Percentiles rank a stretch among this genome's conserved stretches.
Evolutionary conservation across 2,329 filamentous ascomycete species (phyloP).

Genomic region (Sarocladiaceae sp.): DNA sequence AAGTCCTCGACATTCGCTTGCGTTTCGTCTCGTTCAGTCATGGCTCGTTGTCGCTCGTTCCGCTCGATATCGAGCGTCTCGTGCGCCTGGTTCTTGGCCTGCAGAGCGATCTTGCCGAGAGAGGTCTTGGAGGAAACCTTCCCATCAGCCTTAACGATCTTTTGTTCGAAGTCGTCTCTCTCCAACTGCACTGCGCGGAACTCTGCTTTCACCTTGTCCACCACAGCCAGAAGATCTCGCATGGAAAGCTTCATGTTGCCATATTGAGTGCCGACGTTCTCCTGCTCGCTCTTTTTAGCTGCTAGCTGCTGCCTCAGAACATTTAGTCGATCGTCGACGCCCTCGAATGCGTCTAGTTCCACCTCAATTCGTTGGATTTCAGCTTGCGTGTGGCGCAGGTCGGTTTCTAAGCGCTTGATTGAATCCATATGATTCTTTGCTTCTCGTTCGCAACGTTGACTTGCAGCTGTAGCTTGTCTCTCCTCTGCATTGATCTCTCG

Average conservation of each 20-base stretch:
- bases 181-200: conserved; percentile 20
- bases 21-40: conserved; percentile 42
- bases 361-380: conserved; percentile 43
- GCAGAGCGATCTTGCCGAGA: conserved; percentile 46
- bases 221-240: conserved; percentile 37
- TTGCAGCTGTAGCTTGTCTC: conserved; percentile 30
- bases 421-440: conserved; percentile 35
- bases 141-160: conserved; percentile 48
- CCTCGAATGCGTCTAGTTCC: conserved; percentile 60
- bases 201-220: conserved; percentile 32
- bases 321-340: conserved; percentile 61
- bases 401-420: conserved; percentile 39
- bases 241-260: conserved; percentile 45
- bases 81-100: conserved; percentile 56
- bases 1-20: conserved; percentile 45
- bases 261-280: conserved; percentile 49
- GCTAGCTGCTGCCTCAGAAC: conserved; percentile 51
- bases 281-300: conserved; percentile 42
- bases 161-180: conserved; percentile 32
- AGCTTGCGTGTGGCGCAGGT: conserved; percentile 55
- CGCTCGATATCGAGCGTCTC: conserved; percentile 43
- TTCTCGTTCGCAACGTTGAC: conserved; percentile 38
- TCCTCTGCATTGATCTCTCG: conserved; percentile 43
- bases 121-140: conserved; percentile 44
- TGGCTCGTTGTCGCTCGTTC: conserved; percentile 35